Percentiles rank a stretch among this genome's conserved stretches.
phyloP scores from a whole-genome alignment of 176 grass and related monocot species.

The Cenchrus fungigraminus region DNA sequence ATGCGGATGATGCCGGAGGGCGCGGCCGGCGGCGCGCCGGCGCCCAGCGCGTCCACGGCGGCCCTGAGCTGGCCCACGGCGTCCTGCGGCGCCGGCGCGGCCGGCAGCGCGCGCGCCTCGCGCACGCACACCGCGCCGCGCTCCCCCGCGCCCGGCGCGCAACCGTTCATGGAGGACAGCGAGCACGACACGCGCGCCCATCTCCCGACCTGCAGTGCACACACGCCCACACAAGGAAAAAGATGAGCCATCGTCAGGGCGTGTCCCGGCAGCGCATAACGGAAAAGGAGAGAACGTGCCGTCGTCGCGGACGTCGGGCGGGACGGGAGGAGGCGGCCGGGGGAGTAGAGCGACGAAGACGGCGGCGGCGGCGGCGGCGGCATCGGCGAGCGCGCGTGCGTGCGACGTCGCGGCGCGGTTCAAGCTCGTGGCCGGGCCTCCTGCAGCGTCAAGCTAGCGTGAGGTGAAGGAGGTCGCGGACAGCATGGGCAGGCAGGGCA shows the following conservation, averaged over 20 bases:
- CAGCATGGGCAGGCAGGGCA: neutral
- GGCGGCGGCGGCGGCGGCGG: constrained; percentile 14
- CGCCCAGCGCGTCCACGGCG: constrained; percentile 46
- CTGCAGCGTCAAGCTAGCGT: neutral
- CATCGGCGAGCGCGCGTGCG: neutral
- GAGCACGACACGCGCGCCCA: constrained; percentile 49
- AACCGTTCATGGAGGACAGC: constrained; percentile 80
- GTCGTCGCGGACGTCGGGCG: neutral
- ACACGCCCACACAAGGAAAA: neutral
- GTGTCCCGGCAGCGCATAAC: neutral
- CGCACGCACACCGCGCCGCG: constrained; percentile 42
- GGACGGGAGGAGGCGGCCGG: constrained; percentile 30
- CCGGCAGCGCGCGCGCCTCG: constrained; percentile 59
- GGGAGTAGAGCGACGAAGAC: constrained; percentile 31
- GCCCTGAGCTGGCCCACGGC: constrained; percentile 66
- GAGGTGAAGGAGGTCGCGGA: neutral
- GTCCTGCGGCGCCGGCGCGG: constrained; percentile 45
- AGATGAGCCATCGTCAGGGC: neutral
- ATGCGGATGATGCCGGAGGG: constrained; percentile 86
- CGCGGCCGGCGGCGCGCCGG: constrained; percentile 35
- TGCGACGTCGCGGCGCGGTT: neutral
- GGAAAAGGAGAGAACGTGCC: neutral
- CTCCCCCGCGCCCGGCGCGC: constrained; percentile 23
- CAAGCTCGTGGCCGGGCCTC: neutral
- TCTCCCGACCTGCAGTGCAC: constrained; percentile 6